Evolutionary conservation across 2,329 filamentous ascomycete genomes (phyloP), one percentile per base, ranked within the genome.

Genomic region (Diplodia corticola): DNA sequence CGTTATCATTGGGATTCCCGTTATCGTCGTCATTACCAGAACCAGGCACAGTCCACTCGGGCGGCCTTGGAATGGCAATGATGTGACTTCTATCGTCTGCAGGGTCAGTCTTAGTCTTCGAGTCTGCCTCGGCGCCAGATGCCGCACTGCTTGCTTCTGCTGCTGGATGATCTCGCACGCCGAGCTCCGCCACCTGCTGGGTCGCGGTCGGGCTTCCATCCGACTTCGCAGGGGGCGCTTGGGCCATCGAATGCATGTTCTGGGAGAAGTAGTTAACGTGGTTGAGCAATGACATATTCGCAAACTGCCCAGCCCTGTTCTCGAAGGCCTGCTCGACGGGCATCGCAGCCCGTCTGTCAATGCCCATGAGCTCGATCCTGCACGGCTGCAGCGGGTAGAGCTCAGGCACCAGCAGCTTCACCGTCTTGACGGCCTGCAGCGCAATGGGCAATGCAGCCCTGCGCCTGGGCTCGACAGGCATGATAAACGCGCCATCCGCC

Each of bases 251-350:
- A 71, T 91, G 87, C 69, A 93, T 84, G 71, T 91, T 91, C 74
- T 90, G 87, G 2, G 87, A 83, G 7, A 94, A 79, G 72, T 89
- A 91, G 73, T 94, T 94, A 70, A 94, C 76, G 70, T 91, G 89
- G 67, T 86, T 89, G 79, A 90, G 90, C 65, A 95, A 77, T 10
- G 84, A 88, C 79, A 89, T 82, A 49, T 88, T 82, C 46, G 80
- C 82, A 70, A 87, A 84, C 63, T 86, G 81, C 28, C 77, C 78
- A 17, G 85, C 83, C 75, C 85, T 88, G 67, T 84, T 77, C 6
- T 83, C 80, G 71, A 94, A 95, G 0, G 88, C 81, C 61, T 84
- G 81, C 75, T 93, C 89, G 2, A 91, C 81, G 1, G 81, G 81
- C 71, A 86, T 85, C 1, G 87, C 89, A 67, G 89, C 87, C 13